A percentile compares a stretch with the other conserved stretches of the same genome.
Evolutionary conservation across 257 asterid genomes (phyloP).

Genomic region (Solanum paucissectum): DNA sequence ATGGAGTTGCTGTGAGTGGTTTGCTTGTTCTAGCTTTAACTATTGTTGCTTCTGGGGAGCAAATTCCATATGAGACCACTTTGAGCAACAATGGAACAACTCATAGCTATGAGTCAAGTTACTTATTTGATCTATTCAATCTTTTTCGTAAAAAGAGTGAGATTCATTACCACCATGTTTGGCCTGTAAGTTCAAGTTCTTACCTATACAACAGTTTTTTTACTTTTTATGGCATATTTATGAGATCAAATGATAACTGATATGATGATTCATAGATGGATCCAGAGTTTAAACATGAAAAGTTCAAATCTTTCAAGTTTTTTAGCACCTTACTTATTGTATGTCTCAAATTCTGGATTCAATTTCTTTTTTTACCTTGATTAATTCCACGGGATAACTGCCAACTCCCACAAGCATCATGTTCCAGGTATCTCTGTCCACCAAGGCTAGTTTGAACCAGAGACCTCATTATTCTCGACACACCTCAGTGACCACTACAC

Average conservation of each 20-base stretch:
- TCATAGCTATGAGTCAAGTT: constrained; percentile 9
- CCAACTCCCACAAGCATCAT: background rate
- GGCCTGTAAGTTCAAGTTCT: constrained; percentile 41
- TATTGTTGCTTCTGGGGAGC: constrained; percentile 19
- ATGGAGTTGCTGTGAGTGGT: constrained; percentile 11
- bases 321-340: background rate
- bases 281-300: background rate
- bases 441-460: background rate
- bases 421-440: background rate
- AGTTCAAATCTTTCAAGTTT: background rate
- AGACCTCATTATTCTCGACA: background rate
- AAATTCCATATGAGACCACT: constrained; percentile 10
- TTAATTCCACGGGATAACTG: background rate
- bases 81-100: constrained; percentile 16
- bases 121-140: constrained; percentile 14
- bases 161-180: constrained; percentile 19
- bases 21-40: constrained; percentile 23
- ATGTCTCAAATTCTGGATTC: background rate
- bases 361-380: background rate
- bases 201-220: background rate
- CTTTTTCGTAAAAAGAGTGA: constrained; percentile 12
- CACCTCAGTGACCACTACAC: background rate
- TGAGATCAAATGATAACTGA: background rate
- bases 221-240: background rate
- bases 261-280: background rate